These are phyloP conservation scores for Eragrostis nindensis DNA, from an alignment of 176 grass and related monocot genomes.

Conservation along the genomic window DNA sequence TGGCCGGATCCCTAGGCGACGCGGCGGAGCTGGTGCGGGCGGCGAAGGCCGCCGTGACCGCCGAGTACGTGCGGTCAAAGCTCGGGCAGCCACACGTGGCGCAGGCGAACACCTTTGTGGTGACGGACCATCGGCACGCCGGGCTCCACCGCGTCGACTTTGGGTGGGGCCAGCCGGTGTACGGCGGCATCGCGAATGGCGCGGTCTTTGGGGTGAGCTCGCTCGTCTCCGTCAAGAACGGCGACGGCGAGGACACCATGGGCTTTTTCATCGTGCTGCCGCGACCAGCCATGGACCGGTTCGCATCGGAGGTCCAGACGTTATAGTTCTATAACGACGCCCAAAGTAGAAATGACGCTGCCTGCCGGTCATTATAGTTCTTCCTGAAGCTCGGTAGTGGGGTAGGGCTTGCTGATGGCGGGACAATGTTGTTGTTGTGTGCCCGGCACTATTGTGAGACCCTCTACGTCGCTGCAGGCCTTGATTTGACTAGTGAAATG, in stretches of 20 bases:
- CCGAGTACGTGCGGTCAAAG: slow-evolving; percentile 45
- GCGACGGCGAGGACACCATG: slow-evolving; percentile 2
- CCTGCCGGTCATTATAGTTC: too few relatives aligned
- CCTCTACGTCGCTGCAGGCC: too few relatives aligned
- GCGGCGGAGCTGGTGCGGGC: slow-evolving; percentile 33
- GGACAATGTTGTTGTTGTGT: too few relatives aligned
- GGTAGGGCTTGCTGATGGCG: too few relatives aligned
- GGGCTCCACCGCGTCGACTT: slow-evolving; percentile 47
- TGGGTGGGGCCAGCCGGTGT: slow-evolving; percentile 47
- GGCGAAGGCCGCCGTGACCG: slow-evolving; percentile 41
- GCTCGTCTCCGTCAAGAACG: neutral
- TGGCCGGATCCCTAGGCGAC: neutral
- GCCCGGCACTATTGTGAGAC: too few relatives aligned
- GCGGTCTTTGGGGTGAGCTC: neutral
- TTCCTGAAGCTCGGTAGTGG: too few relatives aligned
- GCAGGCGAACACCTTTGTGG: slow-evolving; percentile 3
- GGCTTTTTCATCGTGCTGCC: slow-evolving; percentile 39
- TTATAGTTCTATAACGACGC: too few relatives aligned
- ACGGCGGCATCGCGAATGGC: slow-evolving; percentile 6
- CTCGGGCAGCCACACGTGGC: slow-evolving; percentile 14
- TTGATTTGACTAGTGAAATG: too few relatives aligned
- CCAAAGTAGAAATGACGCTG: too few relatives aligned
- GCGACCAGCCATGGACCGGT: slow-evolving; percentile 40
- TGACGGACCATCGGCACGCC: slow-evolving; percentile 47
- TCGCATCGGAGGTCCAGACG: slow-evolving; percentile 26